These are phyloP conservation scores for Diaporthe sp. DNA, from an alignment of 2,329 filamentous ascomycete genomes.

Conservation along the genomic window DNA sequence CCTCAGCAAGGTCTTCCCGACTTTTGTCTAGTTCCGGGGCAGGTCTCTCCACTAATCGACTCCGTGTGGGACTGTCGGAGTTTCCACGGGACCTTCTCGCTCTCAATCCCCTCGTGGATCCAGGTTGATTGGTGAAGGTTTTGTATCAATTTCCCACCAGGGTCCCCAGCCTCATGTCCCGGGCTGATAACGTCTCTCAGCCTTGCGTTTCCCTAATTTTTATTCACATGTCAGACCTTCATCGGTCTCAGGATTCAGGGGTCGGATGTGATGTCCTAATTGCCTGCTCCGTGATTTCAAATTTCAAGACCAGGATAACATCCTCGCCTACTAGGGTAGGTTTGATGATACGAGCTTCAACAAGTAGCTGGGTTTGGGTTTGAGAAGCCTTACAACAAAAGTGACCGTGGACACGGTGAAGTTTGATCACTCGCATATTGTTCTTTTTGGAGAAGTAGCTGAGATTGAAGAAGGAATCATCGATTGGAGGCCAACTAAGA, in stretches of 20 bases:
- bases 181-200: background rate
- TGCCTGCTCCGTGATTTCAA: background rate
- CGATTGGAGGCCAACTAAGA: background rate
- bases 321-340: background rate
- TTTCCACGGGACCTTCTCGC: background rate
- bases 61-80: background rate
- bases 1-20: too few species aligned
- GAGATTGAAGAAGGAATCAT: background rate
- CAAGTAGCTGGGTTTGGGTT: fast-evolving
- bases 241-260: background rate
- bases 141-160: too few species aligned
- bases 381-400: background rate
- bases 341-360: too few species aligned
- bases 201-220: background rate
- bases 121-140: background rate
- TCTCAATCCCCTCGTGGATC: too few species aligned
- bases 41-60: fast-evolving
- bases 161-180: background rate
- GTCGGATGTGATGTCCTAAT: background rate
- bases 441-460: too few species aligned
- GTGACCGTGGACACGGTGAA: background rate
- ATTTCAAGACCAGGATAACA: background rate
- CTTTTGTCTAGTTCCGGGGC: fast-evolving
- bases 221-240: background rate
- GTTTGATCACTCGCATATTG: background rate